phyloP scores from a whole-genome alignment of 1,284 basidiomycete genomes.

The Sphaerobolus stellatus region DNA sequence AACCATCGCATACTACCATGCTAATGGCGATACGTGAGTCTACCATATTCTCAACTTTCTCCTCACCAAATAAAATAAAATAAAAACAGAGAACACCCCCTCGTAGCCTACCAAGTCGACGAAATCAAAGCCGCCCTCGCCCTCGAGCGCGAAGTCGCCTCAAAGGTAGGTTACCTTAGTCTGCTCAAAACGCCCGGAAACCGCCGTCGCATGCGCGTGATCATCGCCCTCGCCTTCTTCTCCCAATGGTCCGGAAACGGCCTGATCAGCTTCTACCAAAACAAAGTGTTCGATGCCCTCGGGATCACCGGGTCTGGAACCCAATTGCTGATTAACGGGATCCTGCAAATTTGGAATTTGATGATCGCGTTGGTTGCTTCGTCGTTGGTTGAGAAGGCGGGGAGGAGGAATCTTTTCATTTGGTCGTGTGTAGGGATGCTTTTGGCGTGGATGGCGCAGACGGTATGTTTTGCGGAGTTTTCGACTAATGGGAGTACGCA shows the following conservation, averaged over 20 bases:
- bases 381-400: constrained; percentile 18
- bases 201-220: constrained; percentile 51
- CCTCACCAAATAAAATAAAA: too few species aligned
- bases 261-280: constrained; percentile 44
- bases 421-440: constrained; percentile 54
- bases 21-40: constrained; percentile 48
- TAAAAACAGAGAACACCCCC: constrained; percentile 46
- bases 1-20: constrained; percentile 56
- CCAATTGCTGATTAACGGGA: constrained; percentile 40
- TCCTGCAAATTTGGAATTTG: constrained; percentile 49
- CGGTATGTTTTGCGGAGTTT: constrained; percentile 16
- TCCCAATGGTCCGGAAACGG: constrained; percentile 69
- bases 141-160: constrained; percentile 42
- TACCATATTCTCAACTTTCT: too few species aligned
- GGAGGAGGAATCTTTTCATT: constrained; percentile 18
- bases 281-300: constrained; percentile 50
- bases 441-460: constrained; percentile 59
- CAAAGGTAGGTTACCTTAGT: constrained; percentile 38
- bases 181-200: constrained; percentile 55
- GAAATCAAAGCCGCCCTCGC: constrained; percentile 58
- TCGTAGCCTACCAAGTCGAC: constrained; percentile 59
- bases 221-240: constrained; percentile 59
- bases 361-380: constrained; percentile 17
- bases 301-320: constrained; percentile 32
- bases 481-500: constrained; percentile 16